Percentiles rank a stretch among this genome's conserved stretches.
These are phyloP conservation scores for Symmetrospora coprosmae DNA, from an alignment of 768 basidiomycete genomes.

Conservation along the genomic window DNA sequence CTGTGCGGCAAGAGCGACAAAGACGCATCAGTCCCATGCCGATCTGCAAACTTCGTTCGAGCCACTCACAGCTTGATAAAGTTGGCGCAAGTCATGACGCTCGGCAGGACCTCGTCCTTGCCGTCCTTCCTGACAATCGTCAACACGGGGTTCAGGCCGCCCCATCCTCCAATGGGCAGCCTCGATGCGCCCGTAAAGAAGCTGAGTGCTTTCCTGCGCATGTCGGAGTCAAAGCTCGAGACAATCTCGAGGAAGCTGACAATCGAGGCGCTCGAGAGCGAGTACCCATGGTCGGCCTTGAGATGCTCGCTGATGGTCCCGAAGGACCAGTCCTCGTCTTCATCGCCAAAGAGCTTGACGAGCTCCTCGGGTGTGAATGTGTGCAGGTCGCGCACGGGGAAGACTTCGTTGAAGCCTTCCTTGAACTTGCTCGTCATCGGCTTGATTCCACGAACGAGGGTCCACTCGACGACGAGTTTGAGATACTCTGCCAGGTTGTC, in stretches of 20 bases:
- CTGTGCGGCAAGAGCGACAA: conserved; percentile 9
- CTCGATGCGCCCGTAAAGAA: conserved; percentile 65
- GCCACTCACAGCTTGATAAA: neutral
- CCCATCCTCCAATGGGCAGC: conserved; percentile 54
- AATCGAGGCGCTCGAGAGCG: conserved; percentile 82
- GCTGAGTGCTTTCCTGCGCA: conserved; percentile 76
- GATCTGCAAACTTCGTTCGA: neutral
- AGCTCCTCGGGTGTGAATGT: conserved; percentile 89
- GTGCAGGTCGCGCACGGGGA: conserved; percentile 76
- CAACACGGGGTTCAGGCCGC: conserved; percentile 77
- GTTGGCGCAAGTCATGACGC: conserved; percentile 77
- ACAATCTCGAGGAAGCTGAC: conserved; percentile 74
- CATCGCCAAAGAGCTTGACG: conserved; percentile 88
- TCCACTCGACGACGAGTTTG: conserved; percentile 67
- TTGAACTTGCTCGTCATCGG: conserved; percentile 60
- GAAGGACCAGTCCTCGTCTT: conserved; percentile 89
- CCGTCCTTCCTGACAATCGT: conserved; percentile 79
- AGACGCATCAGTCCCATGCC: neutral
- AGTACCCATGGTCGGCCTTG: conserved; percentile 97
- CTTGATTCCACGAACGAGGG: conserved; percentile 43
- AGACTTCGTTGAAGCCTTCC: conserved; percentile 84
- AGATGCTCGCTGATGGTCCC: conserved; percentile 78
- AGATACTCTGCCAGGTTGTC: conserved; percentile 84
- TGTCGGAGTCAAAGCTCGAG: conserved; percentile 56
- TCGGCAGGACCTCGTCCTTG: conserved; percentile 76